Base-by-base conservation (phyloP, 371 early-diverging fungal genomes). In the Saksenaea oblongispora region DNA sequence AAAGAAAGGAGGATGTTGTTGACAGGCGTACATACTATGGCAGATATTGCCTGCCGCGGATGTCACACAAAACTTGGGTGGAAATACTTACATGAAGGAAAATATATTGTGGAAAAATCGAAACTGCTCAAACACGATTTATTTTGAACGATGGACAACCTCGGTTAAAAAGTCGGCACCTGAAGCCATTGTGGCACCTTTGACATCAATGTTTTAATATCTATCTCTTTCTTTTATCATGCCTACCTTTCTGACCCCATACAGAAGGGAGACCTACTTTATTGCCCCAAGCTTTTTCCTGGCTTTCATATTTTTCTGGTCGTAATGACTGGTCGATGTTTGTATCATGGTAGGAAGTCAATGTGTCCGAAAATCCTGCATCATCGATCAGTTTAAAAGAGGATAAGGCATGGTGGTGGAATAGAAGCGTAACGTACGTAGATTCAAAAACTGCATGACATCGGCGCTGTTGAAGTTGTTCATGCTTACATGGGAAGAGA, bases 81-180 rank as follows among this genome's bases (percentile, higher is more conserved):
- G 89, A 85, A 84, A 71, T 89, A 90, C 69, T 84, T 85, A 70
- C 90, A 90, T 62, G 90, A 90, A 58, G 89, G 89, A 31, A 85
- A 84, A 65, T 89, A 75, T 61, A 88, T 91, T 62, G 73, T 91
- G 22, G 89, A 85, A 58, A 82, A 81, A 41, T 42, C 31, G 47
- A 59, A 41, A 59, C 13, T 42, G 15, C 42, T 28, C 14, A 59
- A 28, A 31, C 58, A 39, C 35, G 58, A 34, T 41, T 59, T 28
- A 59, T 59, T 59, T 59, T 41, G 47, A 31, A 31, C 59, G 59
- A 47, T 59, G 51, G 27, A 35, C 35, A 67, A 37, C 47, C 51
- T 67, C 63, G 3, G 60, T 26, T 39, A 67, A 53, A 36, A 67
- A 54, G 47, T 68, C 69, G 15, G 42, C 47, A 1, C 64, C 69